Conservation (phyloP, 768 basidiomycete species). For the Termitomyces sp. region DNA sequence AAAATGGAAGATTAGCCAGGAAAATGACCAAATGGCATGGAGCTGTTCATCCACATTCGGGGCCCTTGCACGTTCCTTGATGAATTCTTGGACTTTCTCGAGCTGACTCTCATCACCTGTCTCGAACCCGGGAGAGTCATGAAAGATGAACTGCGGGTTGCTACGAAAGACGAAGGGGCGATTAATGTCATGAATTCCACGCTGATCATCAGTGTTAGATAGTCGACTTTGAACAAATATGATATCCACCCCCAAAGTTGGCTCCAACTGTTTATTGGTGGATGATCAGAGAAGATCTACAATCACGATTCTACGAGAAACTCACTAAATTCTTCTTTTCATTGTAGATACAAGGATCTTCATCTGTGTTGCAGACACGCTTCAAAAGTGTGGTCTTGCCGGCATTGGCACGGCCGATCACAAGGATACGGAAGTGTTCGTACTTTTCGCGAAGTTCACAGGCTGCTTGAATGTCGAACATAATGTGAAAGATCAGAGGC, state of each 20-base stretch:
- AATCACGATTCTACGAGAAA: background rate
- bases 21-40: background rate
- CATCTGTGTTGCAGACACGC: background rate
- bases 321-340: background rate
- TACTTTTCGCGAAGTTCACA: background rate
- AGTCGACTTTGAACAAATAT: background rate
- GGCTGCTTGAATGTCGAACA: background rate
- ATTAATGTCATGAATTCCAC: background rate
- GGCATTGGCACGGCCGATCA: conserved; percentile 9
- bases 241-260: background rate
- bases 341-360: background rate
- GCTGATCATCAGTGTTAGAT: background rate
- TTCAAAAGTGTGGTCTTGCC: conserved; percentile 7
- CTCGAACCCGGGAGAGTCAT: background rate
- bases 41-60: background rate
- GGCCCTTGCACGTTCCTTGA: background rate
- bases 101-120: background rate
- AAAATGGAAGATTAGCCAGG: background rate
- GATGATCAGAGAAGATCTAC: background rate
- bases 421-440: conserved; percentile 8
- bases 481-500: background rate
- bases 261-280: background rate
- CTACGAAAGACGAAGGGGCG: background rate
- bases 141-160: conserved; percentile 1
- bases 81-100: conserved; percentile 1